Percentiles rank a stretch among this genome's conserved stretches.
Evolutionary conservation across 2,329 filamentous ascomycete species (phyloP).

Genomic region (Microascus cirrosus): DNA sequence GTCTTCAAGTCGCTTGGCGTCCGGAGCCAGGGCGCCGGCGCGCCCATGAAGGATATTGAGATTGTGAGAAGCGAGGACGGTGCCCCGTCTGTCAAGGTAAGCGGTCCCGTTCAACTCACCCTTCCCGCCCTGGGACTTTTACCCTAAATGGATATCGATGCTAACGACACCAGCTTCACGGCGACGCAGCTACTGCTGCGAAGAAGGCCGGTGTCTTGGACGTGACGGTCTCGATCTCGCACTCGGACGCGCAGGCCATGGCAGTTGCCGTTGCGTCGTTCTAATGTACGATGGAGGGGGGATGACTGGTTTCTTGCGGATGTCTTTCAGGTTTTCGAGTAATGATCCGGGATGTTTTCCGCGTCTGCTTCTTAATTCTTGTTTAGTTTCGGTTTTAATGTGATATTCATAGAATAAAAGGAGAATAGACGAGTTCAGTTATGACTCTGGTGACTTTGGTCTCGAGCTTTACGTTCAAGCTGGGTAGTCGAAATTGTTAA

Average conservation of each 20-base stretch:
- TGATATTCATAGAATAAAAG: not conserved
- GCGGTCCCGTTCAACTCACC: conserved; percentile 16
- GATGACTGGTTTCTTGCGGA: not conserved
- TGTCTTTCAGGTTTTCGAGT: not conserved
- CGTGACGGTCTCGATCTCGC: conserved; percentile 88
- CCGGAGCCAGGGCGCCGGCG: conserved; percentile 74
- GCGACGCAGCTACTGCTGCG: conserved; percentile 73
- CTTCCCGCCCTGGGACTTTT: not conserved
- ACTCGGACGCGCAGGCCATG: conserved; percentile 88
- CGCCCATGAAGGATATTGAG: conserved; percentile 89
- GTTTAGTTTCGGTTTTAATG: not conserved
- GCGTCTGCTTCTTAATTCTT: not conserved
- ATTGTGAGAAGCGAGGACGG: conserved; percentile 72
- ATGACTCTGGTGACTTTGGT: not conserved
- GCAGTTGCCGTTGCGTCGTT: conserved; percentile 83
- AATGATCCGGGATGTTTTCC: not conserved
- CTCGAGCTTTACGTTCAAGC: not conserved
- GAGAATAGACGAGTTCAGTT: not conserved
- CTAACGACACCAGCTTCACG: conserved; percentile 57
- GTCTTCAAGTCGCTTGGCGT: conserved; percentile 97
- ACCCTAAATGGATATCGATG: not conserved
- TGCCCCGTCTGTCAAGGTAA: conserved; percentile 75
- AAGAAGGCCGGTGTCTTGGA: conserved; percentile 77
- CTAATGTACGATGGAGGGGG: conserved; percentile 22
- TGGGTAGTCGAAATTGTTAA: too few relatives aligned